Conservation (phyloP, 139 green algal species). For the Penium margaritaceum region DNA sequence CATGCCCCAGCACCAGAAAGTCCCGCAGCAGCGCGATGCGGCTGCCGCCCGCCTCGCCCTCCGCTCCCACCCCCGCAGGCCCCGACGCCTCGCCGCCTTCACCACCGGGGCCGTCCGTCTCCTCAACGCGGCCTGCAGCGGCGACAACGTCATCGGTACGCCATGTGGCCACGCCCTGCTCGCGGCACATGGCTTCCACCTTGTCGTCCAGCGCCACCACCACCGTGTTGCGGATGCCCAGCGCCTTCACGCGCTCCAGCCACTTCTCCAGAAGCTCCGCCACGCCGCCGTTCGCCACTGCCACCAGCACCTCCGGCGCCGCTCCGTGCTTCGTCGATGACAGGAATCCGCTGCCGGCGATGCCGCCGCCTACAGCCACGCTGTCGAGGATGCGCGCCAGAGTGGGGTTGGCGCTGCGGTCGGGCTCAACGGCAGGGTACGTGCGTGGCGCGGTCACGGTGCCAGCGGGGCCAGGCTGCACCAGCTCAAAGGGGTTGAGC, state of each 20-base stretch:
- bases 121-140: no score
- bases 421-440: slow-evolving; percentile 16
- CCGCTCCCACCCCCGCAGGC: no score
- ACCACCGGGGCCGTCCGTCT: no score
- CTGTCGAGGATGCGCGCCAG: slow-evolving; percentile 49
- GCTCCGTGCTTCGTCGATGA: no score
- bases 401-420: neutral
- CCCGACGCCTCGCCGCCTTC: no score
- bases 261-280: slow-evolving; percentile 43
- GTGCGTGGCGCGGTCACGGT: slow-evolving; percentile 21
- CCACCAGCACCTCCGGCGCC: slow-evolving; percentile 86
- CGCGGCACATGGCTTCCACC: slow-evolving; percentile 42
- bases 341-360: no score
- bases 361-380: slow-evolving; percentile 62
- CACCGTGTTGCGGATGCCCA: slow-evolving; percentile 68
- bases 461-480: slow-evolving; percentile 16
- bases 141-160: slow-evolving; percentile 10
- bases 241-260: slow-evolving; percentile 50
- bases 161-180: slow-evolving; percentile 40
- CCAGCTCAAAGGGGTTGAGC: no score
- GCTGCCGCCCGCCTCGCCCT: slow-evolving; percentile 40
- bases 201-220: slow-evolving; percentile 82
- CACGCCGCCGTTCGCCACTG: slow-evolving; percentile 79
- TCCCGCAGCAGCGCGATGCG: slow-evolving; percentile 58
- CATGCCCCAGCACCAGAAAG: slow-evolving; percentile 79